phyloP scores from a whole-genome alignment of 129 eudicot species.

The Flaveria brownii region DNA sequence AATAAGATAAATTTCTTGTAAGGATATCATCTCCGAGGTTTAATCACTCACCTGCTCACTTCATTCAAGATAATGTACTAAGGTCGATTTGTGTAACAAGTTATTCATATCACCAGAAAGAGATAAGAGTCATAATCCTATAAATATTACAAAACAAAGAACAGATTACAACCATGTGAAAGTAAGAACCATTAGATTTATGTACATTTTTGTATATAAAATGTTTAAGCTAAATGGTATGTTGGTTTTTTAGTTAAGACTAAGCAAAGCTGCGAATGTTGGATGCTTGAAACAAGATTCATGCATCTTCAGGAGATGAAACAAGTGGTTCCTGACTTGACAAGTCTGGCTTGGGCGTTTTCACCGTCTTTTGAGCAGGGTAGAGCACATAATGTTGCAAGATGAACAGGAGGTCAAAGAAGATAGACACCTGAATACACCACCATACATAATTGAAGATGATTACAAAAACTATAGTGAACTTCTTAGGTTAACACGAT shows the following conservation, averaged over 20 bases:
- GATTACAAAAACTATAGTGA: background rate
- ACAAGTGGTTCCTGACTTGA: conserved; percentile 66
- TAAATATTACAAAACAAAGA: conserved; percentile 5
- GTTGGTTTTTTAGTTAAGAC: background rate
- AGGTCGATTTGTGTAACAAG: background rate
- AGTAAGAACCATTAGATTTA: conserved; percentile 14
- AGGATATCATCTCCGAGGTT: too few species aligned
- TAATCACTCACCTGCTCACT: too few species aligned
- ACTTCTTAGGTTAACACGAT: background rate
- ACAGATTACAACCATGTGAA: conserved; percentile 3
- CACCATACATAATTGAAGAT: background rate
- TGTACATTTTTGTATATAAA: conserved; percentile 13
- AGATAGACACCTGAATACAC: conserved; percentile 70
- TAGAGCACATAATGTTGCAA: conserved; percentile 85
- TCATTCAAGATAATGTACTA: background rate
- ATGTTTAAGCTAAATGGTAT: background rate
- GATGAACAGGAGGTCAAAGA: conserved; percentile 86
- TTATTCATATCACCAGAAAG: background rate
- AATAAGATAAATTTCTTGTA: too few species aligned
- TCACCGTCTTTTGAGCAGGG: conserved; percentile 41
- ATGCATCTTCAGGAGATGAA: conserved; percentile 41
- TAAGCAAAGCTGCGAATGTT: conserved; percentile 7
- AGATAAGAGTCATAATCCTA: background rate
- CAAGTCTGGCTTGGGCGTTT: conserved; percentile 34
- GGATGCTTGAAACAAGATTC: conserved; percentile 12